Conservation (phyloP, 352 stramenopile genomes). For the Globisporangium mamillatum region DNA sequence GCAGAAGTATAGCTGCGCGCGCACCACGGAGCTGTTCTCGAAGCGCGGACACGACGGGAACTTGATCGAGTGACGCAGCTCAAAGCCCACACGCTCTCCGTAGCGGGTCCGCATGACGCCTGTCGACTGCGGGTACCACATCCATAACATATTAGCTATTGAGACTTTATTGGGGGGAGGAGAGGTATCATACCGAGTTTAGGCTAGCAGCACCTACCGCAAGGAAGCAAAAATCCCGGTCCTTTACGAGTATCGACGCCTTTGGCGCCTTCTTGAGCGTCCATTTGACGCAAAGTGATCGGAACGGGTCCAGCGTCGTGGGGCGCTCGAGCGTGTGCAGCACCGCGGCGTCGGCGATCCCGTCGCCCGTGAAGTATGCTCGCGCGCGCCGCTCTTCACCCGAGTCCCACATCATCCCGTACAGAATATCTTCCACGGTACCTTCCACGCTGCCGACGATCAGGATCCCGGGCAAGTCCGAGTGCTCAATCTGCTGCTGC, state of each 20-base stretch:
- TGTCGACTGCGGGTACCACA: conserved; percentile 14
- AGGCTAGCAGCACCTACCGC: conserved; percentile 14
- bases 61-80: conserved; percentile 58
- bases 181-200: not conserved
- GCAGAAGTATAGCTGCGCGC: conserved; percentile 61
- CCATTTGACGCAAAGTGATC: conserved; percentile 49
- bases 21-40: conserved; percentile 51
- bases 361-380: conserved; percentile 36
- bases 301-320: conserved; percentile 30
- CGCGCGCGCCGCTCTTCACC: conserved; percentile 26
- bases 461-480: conserved; percentile 30
- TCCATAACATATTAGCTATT: not conserved
- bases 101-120: conserved; percentile 29
- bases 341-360: conserved; percentile 38
- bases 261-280: conserved; percentile 34
- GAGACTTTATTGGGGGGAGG: not conserved
- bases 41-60: conserved; percentile 50
- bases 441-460: conserved; percentile 38
- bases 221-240: conserved; percentile 54
- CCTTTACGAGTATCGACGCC: conserved; percentile 36
- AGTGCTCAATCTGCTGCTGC: conserved; percentile 12
- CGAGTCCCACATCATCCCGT: conserved; percentile 42
- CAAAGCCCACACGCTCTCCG: conserved; percentile 38
- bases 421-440: conserved; percentile 41
- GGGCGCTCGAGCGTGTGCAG: conserved; percentile 37